Evolutionary conservation across 106 monocot species (phyloP).

Genomic region (Phalaenopsis equestris): DNA sequence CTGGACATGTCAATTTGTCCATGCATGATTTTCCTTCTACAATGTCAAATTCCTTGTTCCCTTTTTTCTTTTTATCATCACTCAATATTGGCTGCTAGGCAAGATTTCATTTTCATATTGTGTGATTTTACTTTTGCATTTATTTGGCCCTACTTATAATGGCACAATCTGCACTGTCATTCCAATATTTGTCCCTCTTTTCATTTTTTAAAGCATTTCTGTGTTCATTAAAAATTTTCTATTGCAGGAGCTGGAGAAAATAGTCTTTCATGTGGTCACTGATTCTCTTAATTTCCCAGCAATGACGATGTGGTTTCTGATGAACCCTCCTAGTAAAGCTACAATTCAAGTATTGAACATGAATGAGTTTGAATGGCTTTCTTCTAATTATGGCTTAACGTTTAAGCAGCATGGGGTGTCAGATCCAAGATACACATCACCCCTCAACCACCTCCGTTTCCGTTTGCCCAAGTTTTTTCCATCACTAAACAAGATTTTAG

Average conservation of each 20-base stretch:
- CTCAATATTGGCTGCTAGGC: not conserved
- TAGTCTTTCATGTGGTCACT: slow-evolving; percentile 85
- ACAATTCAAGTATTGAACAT: slow-evolving; percentile 52
- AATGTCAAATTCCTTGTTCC: not conserved
- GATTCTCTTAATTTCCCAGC: slow-evolving; percentile 79
- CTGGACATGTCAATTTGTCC: not conserved
- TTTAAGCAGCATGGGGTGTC: slow-evolving; percentile 29
- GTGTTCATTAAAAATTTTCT: not conserved
- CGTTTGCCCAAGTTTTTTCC: slow-evolving; percentile 85
- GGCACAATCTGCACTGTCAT: too few relatives aligned
- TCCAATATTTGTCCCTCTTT: too few relatives aligned
- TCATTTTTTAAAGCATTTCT: not conserved
- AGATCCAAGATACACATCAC: slow-evolving; percentile 58
- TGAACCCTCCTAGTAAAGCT: slow-evolving; percentile 47
- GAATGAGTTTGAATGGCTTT: slow-evolving; percentile 57
- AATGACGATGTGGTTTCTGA: slow-evolving; percentile 87
- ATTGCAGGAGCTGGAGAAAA: slow-evolving; percentile 58
- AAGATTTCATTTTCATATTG: too few relatives aligned
- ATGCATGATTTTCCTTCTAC: too few relatives aligned
- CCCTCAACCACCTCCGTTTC: slow-evolving; percentile 84
- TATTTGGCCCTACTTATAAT: too few relatives aligned
- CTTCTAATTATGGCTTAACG: slow-evolving; percentile 34
- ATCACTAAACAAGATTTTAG: slow-evolving; percentile 52
- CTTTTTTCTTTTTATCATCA: not conserved
- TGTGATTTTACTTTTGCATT: too few relatives aligned